Evolutionary conservation across 2,329 filamentous ascomycete genomes (phyloP).

Genomic region (Ophiostoma populinum): DNA sequence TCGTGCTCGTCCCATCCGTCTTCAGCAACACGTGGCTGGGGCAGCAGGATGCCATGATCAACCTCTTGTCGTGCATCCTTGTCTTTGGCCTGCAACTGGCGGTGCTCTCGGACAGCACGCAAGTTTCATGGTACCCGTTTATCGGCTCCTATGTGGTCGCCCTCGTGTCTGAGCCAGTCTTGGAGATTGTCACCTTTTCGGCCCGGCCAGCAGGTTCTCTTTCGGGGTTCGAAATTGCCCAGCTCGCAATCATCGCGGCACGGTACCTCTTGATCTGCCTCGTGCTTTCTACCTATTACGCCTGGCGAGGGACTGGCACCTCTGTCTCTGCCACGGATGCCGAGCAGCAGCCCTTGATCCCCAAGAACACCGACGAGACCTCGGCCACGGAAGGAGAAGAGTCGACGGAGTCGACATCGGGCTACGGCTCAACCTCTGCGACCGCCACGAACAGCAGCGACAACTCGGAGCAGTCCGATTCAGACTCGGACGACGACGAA

Average conservation of each 20-base stretch:
- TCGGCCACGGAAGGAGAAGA: constrained; percentile 4
- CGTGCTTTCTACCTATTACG: constrained; percentile 18
- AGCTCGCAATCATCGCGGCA: constrained; percentile 16
- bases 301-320: constrained; percentile 10
- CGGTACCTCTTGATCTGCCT: constrained; percentile 20
- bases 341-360: constrained; percentile 38
- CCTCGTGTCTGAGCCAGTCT: constrained; percentile 34
- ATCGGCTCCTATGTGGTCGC: constrained; percentile 44
- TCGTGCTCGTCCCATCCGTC: constrained; percentile 21
- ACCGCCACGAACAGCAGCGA: constrained; percentile 9
- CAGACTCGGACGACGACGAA: neutral
- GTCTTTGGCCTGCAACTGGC: constrained; percentile 45
- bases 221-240: constrained; percentile 13
- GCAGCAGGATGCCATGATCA: constrained; percentile 33
- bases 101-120: constrained; percentile 30
- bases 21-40: constrained; percentile 22
- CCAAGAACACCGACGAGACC: constrained; percentile 19
- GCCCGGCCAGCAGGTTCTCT: constrained; percentile 6
- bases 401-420: constrained; percentile 6
- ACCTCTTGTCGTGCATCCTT: constrained; percentile 42
- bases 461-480: constrained; percentile 16
- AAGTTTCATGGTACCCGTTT: constrained; percentile 44
- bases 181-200: constrained; percentile 17
- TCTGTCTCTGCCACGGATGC: constrained; percentile 3
- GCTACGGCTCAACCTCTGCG: constrained; percentile 26